Conservation (phyloP, 164 flowering plant genomes). For the Buxus sempervirens region DNA sequence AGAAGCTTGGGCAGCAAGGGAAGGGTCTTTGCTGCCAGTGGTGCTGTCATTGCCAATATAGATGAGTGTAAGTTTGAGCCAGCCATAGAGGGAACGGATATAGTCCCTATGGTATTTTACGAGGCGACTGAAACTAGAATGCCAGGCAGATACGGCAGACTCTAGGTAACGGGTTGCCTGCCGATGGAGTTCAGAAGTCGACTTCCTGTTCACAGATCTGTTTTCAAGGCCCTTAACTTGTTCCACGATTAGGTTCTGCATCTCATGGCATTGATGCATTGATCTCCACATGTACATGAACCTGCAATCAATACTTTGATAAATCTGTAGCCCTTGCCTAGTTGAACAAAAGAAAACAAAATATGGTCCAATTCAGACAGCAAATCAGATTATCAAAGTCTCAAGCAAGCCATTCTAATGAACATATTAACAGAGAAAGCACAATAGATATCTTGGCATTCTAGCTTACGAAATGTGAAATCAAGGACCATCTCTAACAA, state of each 20-base stretch:
- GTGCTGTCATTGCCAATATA: slow-evolving; percentile 40
- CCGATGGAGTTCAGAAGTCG: slow-evolving; percentile 86
- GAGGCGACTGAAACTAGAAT: slow-evolving; percentile 80
- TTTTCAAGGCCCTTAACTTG: slow-evolving; percentile 90
- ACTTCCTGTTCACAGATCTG: slow-evolving; percentile 49
- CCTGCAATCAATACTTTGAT: slow-evolving; percentile 34
- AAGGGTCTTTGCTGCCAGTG: slow-evolving; percentile 24
- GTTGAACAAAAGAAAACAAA: not conserved
- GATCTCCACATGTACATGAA: slow-evolving; percentile 95
- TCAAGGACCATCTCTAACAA: not conserved
- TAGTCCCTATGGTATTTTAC: slow-evolving; percentile 80
- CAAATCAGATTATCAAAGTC: not conserved
- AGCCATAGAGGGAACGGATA: slow-evolving; percentile 71
- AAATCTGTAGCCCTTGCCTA: not conserved
- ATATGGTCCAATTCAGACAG: not conserved
- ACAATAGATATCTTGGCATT: not conserved
- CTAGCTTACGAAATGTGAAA: not conserved
- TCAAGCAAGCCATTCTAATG: not conserved
- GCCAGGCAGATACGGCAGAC: slow-evolving; percentile 87
- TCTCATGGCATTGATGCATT: slow-evolving; percentile 85
- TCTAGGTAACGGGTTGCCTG: slow-evolving; percentile 92
- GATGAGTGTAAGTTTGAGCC: slow-evolving; percentile 72
- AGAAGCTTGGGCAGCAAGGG: slow-evolving; percentile 23
- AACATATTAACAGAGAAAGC: too few species aligned
- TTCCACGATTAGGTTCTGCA: slow-evolving; percentile 81